A percentile compares a stretch with the other conserved stretches of the same genome.
phyloP scores from a whole-genome alignment of 495 filamentous ascomycete species.

The Astrothelium subdiscretum region DNA sequence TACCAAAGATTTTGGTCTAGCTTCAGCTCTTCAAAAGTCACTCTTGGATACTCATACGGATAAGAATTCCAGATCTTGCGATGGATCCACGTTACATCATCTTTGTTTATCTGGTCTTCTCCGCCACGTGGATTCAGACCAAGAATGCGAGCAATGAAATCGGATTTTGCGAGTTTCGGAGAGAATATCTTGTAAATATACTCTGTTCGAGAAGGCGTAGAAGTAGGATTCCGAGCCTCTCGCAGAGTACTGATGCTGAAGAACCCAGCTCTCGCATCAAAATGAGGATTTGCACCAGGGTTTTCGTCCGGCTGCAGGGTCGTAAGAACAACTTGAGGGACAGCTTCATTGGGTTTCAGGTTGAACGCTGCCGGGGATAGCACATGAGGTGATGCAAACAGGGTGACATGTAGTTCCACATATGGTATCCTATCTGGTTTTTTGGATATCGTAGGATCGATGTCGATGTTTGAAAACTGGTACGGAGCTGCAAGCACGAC shows the following conservation, averaged over 20 bases:
- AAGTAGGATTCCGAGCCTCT: conserved; percentile 45
- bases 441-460: conserved; percentile 23
- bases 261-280: conserved; percentile 62
- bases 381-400: conserved; percentile 64
- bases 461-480: conserved; percentile 59
- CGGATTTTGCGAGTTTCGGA: conserved; percentile 48
- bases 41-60: conserved; percentile 67
- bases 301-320: conserved; percentile 55
- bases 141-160: conserved; percentile 48
- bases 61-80: conserved; percentile 71
- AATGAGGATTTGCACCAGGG: conserved; percentile 36
- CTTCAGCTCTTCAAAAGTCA: conserved; percentile 74
- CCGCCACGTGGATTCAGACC: conserved; percentile 18
- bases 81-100: conserved; percentile 68
- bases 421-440: conserved; percentile 66
- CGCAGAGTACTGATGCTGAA: conserved; percentile 76
- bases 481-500: conserved; percentile 69
- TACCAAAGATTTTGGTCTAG: conserved; percentile 68
- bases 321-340: conserved; percentile 69
- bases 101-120: conserved; percentile 14
- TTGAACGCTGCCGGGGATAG: conserved; percentile 62
- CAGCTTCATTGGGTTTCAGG: conserved; percentile 35
- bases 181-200: conserved; percentile 97
- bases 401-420: conserved; percentile 72
- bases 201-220: conserved; percentile 40